phyloP scores from a whole-genome alignment of 1,139 yeast genomes.

The Eremothecium sinecaudum region DNA sequence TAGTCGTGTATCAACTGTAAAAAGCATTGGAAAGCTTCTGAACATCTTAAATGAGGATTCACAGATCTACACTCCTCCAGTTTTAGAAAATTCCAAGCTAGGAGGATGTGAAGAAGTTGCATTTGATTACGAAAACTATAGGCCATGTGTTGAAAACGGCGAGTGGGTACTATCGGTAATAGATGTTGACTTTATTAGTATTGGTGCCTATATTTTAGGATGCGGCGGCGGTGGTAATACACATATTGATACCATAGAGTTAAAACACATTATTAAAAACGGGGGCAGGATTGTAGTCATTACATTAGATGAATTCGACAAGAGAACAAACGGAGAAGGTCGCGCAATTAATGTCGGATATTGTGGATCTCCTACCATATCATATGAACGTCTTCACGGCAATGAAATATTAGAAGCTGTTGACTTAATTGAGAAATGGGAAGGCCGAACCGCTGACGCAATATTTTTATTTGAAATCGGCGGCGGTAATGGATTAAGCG shows the following conservation, averaged over 20 bases:
- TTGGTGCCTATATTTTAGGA: conserved; percentile 40
- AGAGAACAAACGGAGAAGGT: conserved; percentile 28
- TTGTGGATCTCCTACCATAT: conserved; percentile 42
- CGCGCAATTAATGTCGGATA: conserved; percentile 34
- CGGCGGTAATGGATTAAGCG: conserved; percentile 39
- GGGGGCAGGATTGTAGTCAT: conserved; percentile 34
- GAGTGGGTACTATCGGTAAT: conserved; percentile 36
- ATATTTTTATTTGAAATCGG: conserved; percentile 37
- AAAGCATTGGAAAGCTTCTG: neutral
- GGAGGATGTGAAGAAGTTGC: conserved; percentile 11
- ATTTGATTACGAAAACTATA: conserved; percentile 28
- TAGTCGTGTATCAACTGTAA: conserved; percentile 9
- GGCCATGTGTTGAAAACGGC: conserved; percentile 32
- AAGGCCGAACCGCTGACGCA: conserved; percentile 26
- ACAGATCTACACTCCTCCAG: conserved; percentile 10
- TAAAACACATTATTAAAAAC: conserved; percentile 29
- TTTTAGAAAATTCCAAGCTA: conserved; percentile 11
- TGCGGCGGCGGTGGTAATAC: conserved; percentile 47
- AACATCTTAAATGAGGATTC: conserved; percentile 1
- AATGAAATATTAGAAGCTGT: conserved; percentile 33
- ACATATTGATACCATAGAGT: conserved; percentile 34
- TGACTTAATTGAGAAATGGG: conserved; percentile 28
- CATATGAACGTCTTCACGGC: conserved; percentile 37
- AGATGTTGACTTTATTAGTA: conserved; percentile 36
- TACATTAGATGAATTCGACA: conserved; percentile 29